Evolutionary conservation across 2,329 filamentous ascomycete genomes (phyloP).

Genomic region (Scedosporium aurantiacum): DNA sequence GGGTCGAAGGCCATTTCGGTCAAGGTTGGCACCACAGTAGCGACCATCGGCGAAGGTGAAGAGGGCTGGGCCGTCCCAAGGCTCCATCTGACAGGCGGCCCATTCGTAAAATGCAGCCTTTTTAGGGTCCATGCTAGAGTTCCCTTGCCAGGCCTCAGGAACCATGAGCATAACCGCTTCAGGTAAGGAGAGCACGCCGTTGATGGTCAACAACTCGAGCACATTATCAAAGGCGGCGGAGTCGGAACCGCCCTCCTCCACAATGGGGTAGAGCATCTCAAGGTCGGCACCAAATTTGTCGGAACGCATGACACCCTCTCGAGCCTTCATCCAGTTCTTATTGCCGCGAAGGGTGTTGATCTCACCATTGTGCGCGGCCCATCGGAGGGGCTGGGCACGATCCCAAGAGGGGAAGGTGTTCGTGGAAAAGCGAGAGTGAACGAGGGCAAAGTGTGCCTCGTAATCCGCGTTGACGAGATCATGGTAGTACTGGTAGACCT

Average conservation of each 20-base stretch:
- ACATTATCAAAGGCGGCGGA: constrained; percentile 97
- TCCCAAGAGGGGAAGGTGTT: constrained; percentile 99
- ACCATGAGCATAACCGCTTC: constrained; percentile 99
- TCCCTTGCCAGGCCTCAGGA: constrained; percentile 95
- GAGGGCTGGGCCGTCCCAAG: constrained; percentile 91
- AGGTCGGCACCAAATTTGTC: constrained; percentile 87
- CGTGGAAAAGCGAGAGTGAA: constrained; percentile 94
- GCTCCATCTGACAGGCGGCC: constrained; percentile 98
- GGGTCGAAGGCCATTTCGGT: constrained; percentile 87
- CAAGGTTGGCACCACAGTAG: constrained; percentile 93
- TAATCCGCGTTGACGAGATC: constrained; percentile 95
- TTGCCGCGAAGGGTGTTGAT: constrained; percentile 96
- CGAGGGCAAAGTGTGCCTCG: constrained; percentile 90
- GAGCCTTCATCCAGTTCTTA: constrained; percentile 99
- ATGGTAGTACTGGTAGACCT: constrained; percentile 97
- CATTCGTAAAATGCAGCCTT: constrained; percentile 98
- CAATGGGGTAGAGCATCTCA: constrained; percentile 81
- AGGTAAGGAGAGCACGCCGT: constrained; percentile 86
- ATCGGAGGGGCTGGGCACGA: constrained; percentile 87
- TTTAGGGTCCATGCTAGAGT: constrained; percentile 79
- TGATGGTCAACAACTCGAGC: constrained; percentile 84
- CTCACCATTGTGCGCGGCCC: constrained; percentile 97
- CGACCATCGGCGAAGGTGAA: constrained; percentile 96
- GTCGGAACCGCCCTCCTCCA: constrained; percentile 93
- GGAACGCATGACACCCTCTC: constrained; percentile 90